These are phyloP conservation scores for Kregervanrija delftensis DNA, from an alignment of 805 yeast genomes.

Conservation along the genomic window DNA sequence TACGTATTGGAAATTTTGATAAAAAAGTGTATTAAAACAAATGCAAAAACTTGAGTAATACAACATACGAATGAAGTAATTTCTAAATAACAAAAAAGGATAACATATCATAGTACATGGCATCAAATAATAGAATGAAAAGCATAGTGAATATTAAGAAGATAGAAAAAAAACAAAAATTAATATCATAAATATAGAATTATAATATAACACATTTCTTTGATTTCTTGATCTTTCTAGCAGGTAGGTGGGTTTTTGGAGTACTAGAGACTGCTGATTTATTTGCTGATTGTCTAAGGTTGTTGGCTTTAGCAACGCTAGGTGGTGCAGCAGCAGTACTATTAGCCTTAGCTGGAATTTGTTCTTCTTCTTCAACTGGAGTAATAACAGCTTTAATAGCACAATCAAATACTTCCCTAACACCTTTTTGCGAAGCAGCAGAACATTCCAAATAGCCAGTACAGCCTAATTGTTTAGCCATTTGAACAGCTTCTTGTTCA, in stretches of 20 bases:
- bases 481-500: slow-evolving; percentile 50
- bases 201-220: slow-evolving; percentile 44
- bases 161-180: background rate
- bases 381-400: slow-evolving; percentile 67
- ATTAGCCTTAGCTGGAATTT: background rate
- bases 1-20: background rate
- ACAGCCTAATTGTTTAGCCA: slow-evolving; percentile 68
- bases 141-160: too few species aligned
- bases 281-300: background rate
- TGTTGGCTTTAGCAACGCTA: slow-evolving; percentile 1
- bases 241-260: slow-evolving; percentile 8
- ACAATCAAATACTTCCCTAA: slow-evolving; percentile 74
- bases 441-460: slow-evolving; percentile 80
- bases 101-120: too few species aligned
- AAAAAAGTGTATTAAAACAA: too few species aligned
- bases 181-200: background rate
- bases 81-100: too few species aligned
- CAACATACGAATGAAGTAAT: too few species aligned
- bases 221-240: slow-evolving; percentile 31
- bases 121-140: background rate
- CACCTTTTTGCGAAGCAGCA: slow-evolving; percentile 83
- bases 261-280: slow-evolving; percentile 1
- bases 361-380: slow-evolving; percentile 32
- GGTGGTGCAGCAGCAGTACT: slow-evolving; percentile 11
- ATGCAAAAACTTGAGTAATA: too few species aligned